Conservation (phyloP, 768 basidiomycete genomes). For the Calocybe indica region DNA sequence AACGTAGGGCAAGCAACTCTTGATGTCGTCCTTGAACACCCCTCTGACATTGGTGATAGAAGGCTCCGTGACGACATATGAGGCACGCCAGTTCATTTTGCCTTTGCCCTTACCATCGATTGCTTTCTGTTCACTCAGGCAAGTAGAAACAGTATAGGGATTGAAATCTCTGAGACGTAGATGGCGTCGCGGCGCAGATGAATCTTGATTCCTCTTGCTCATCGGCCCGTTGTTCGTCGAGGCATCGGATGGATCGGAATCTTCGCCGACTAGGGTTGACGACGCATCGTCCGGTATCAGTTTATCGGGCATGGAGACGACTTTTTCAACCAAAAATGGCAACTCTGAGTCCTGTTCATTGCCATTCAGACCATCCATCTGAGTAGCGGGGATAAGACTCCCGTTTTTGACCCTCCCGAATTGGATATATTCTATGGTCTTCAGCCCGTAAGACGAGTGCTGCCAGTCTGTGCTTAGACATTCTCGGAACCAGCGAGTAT, state of each 20-base stretch:
- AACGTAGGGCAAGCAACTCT: conserved; percentile 43
- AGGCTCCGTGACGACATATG: conserved; percentile 33
- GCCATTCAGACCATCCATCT: background rate
- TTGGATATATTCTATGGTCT: conserved; percentile 40
- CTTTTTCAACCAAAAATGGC: background rate
- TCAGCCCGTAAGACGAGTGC: conserved; percentile 45
- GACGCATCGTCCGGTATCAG: background rate
- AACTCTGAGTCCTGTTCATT: conserved; percentile 3
- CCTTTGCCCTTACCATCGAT: conserved; percentile 20
- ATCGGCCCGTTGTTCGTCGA: background rate
- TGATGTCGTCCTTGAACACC: conserved; percentile 41
- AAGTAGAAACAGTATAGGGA: conserved; percentile 19
- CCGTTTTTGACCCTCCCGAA: conserved; percentile 7
- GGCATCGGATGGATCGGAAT: background rate
- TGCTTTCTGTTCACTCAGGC: conserved; percentile 7
- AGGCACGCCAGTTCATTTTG: conserved; percentile 20
- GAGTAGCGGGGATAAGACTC: no score
- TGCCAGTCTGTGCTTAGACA: conserved; percentile 48
- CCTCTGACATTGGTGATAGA: conserved; percentile 35
- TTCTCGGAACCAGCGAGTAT: conserved; percentile 51
- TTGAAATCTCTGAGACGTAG: conserved; percentile 35
- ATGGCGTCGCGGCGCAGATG: conserved; percentile 9
- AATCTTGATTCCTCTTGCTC: background rate
- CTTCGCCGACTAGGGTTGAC: background rate
- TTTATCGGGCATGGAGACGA: background rate